Conservation (phyloP, 306 rosid species). For the Citrullus amarus region DNA sequence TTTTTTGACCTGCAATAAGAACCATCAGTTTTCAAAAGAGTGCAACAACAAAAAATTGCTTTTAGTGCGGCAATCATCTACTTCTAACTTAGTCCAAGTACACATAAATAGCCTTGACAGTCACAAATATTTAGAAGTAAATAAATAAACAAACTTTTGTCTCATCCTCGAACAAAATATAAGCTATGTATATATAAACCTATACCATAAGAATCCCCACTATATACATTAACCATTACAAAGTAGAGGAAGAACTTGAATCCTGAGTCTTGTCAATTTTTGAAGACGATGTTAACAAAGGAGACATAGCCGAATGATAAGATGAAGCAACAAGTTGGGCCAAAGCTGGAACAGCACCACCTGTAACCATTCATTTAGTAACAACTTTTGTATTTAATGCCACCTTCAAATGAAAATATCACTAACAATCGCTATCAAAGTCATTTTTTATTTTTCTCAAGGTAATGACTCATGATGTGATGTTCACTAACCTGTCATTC, state of each 20-base stretch:
- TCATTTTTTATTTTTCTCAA: neutral
- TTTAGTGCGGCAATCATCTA: too few relatives aligned
- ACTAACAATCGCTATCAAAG: neutral
- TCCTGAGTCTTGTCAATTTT: constrained; percentile 48
- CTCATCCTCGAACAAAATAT: neutral
- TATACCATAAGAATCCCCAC: neutral
- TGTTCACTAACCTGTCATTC: constrained; percentile 46
- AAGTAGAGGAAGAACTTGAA: constrained; percentile 57
- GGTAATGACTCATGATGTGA: neutral
- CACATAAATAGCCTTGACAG: too few relatives aligned
- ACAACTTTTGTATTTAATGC: neutral
- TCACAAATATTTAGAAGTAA: neutral
- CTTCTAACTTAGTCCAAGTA: too few relatives aligned
- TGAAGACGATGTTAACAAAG: constrained; percentile 28
- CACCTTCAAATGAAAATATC: neutral
- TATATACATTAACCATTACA: constrained; percentile 9
- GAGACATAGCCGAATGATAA: constrained; percentile 30
- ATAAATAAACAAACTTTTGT: neutral
- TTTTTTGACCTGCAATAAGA: too few relatives aligned
- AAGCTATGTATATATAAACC: neutral
- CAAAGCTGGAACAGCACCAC: constrained; percentile 73
- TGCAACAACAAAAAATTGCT: too few relatives aligned
- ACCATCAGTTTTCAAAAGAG: too few relatives aligned
- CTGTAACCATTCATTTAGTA: constrained; percentile 20
- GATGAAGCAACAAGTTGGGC: constrained; percentile 82